Percentiles rank a stretch among this genome's conserved stretches.
Evolutionary conservation across 139 green algal species (phyloP).

Genomic region (Chlamydomonas sphaeroides): DNA sequence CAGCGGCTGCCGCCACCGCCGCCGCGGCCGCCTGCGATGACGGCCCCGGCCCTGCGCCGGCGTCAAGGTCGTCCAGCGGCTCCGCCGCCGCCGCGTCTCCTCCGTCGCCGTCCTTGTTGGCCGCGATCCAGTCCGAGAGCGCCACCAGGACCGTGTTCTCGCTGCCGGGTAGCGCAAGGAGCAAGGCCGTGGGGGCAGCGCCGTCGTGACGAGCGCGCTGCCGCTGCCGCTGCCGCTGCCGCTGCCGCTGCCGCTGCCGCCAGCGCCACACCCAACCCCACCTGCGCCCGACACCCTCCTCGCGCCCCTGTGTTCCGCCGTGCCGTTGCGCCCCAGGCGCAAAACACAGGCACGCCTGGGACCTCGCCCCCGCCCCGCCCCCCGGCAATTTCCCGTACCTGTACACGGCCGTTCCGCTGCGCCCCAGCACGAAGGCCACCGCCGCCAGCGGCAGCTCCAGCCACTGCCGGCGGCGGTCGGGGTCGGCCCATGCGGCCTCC

Average conservation of each 20-base stretch:
- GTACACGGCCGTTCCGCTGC: slow-evolving; percentile 12
- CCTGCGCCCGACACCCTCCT: too few species aligned
- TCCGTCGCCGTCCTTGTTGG: background rate
- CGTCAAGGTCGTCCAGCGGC: too few species aligned
- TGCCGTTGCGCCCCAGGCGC: too few species aligned
- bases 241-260: too few species aligned
- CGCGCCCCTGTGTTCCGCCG: background rate
- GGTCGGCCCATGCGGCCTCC: slow-evolving; percentile 18
- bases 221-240: too few species aligned
- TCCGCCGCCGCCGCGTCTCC: background rate
- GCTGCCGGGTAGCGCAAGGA: background rate
- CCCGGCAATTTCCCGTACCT: background rate
- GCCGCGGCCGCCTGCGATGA: too few species aligned
- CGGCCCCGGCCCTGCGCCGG: background rate
- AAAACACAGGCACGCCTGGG: background rate
- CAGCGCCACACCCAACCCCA: too few species aligned
- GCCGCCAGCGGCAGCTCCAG: slow-evolving; percentile 6
- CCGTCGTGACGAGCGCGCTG: background rate
- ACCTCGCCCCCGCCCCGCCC: background rate
- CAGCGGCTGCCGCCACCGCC: background rate
- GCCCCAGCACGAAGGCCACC: slow-evolving; percentile 7
- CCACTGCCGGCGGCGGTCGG: slow-evolving; percentile 1
- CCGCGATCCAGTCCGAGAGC: slow-evolving; percentile 7
- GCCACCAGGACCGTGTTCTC: slow-evolving; percentile 31
- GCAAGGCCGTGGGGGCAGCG: background rate